A percentile compares a stretch with the other conserved stretches of the same genome.
Conservation (phyloP, 2,329 filamentous ascomycete genomes). For the Hypomyces perniciosus region DNA sequence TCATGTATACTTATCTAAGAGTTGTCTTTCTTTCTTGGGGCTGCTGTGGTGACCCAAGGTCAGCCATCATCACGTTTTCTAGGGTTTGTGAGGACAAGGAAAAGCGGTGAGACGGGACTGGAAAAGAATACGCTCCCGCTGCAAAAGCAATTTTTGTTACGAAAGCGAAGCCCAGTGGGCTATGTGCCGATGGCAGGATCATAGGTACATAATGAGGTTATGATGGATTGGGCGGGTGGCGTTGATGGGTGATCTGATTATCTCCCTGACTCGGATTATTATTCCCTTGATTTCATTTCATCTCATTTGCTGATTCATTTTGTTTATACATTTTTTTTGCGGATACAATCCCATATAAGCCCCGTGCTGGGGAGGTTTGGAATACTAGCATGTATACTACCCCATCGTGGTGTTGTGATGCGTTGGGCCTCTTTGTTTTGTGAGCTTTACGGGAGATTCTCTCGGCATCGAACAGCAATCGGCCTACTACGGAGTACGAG, state of each 20-base stretch:
- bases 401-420: conserved; percentile 6
- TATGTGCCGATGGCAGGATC: background rate
- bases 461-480: too few species aligned
- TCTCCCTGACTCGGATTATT: background rate
- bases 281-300: background rate
- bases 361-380: background rate
- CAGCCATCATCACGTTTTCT: too few species aligned
- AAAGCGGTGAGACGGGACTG: background rate
- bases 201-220: conserved; percentile 10
- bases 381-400: background rate
- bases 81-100: background rate
- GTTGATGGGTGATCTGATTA: conserved; percentile 3
- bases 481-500: too few species aligned
- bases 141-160: conserved; percentile 5
- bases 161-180: conserved; percentile 5
- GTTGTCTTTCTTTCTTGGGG: too few species aligned
- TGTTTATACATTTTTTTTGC: background rate
- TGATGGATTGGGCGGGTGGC: conserved; percentile 5
- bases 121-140: background rate
- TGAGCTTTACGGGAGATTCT: too few species aligned
- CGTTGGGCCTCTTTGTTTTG: background rate
- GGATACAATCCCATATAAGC: background rate
- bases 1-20: too few species aligned
- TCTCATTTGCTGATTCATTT: background rate
- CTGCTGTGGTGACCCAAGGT: too few species aligned